phyloP scores from a whole-genome alignment of 306 rosid genomes.

The Begonia fuchsioides region DNA sequence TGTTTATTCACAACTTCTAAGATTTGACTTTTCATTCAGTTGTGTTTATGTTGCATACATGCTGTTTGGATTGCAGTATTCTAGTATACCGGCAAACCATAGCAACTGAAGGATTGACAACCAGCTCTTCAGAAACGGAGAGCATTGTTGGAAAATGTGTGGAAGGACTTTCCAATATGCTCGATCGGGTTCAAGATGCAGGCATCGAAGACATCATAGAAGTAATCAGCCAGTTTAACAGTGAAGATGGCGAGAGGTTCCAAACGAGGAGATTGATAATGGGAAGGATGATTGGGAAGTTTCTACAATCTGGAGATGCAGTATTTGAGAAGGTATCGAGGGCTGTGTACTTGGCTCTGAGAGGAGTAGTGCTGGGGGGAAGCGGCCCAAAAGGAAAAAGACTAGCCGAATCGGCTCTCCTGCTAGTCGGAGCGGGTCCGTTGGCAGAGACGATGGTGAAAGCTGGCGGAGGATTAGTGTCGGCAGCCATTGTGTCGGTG shows the following conservation, averaged over 20 bases:
- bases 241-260: conserved; percentile 15
- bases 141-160: conserved; percentile 28
- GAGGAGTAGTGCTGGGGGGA: conserved; percentile 73
- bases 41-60: no score
- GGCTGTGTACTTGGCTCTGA: conserved; percentile 47
- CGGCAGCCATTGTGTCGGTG: conserved; percentile 57
- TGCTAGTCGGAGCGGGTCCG: conserved; percentile 56
- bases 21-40: no score
- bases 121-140: conserved; percentile 39
- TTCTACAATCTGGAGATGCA: conserved; percentile 77
- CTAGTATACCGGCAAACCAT: conserved; percentile 74
- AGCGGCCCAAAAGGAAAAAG: conserved; percentile 48
- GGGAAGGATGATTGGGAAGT: conserved; percentile 58
- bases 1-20: no score
- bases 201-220: conserved; percentile 54
- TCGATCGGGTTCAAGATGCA: conserved; percentile 47
- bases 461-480: conserved; percentile 61
- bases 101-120: conserved; percentile 35
- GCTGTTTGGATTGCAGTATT: conserved; percentile 35
- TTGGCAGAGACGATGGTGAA: conserved; percentile 45
- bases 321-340: conserved; percentile 67
- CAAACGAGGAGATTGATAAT: conserved; percentile 41
- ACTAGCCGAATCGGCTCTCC: conserved; percentile 55
- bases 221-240: conserved; percentile 29
- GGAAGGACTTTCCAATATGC: conserved; percentile 29